Percentiles rank a stretch among this genome's conserved stretches.
phyloP scores from a whole-genome alignment of 768 basidiomycete genomes.

The Boletus vermiculosoides region DNA sequence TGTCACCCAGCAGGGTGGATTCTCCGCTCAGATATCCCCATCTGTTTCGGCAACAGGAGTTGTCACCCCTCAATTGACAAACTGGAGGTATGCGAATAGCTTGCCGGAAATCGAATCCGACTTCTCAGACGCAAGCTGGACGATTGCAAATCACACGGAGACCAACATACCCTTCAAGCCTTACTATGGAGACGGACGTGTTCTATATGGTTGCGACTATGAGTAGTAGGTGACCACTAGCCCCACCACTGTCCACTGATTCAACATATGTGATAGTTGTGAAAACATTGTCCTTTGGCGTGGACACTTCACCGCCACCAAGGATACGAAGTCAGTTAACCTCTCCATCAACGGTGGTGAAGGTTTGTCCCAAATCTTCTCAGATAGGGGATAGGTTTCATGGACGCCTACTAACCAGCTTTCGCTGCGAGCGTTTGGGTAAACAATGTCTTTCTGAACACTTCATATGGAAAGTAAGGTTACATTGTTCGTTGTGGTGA shows the following conservation, averaged over 20 bases:
- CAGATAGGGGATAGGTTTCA: not conserved
- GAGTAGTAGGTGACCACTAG: constrained; percentile 56
- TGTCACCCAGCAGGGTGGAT: constrained; percentile 41
- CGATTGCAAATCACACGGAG: constrained; percentile 61
- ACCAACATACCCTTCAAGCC: constrained; percentile 74
- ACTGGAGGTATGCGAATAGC: constrained; percentile 77
- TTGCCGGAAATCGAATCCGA: constrained; percentile 61
- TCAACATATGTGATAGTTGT: constrained; percentile 47
- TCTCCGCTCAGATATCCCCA: constrained; percentile 46
- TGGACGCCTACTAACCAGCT: constrained; percentile 33
- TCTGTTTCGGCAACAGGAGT: constrained; percentile 33
- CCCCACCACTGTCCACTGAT: constrained; percentile 4
- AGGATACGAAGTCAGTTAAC: constrained; percentile 61
- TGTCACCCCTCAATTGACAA: constrained; percentile 47
- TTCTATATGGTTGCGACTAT: constrained; percentile 88
- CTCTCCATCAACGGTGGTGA: constrained; percentile 79
- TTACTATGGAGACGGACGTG: constrained; percentile 68
- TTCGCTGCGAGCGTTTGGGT: constrained; percentile 85
- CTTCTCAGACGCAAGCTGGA: constrained; percentile 69
- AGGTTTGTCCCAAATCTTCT: constrained; percentile 40
- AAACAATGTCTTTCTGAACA: constrained; percentile 67
- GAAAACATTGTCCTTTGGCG: constrained; percentile 82
- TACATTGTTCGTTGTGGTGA: not conserved
- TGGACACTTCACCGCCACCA: constrained; percentile 70
- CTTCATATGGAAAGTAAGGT: constrained; percentile 71